Conservation (phyloP, 805 yeast genomes). For the Yamadazyma akitaensis region DNA sequence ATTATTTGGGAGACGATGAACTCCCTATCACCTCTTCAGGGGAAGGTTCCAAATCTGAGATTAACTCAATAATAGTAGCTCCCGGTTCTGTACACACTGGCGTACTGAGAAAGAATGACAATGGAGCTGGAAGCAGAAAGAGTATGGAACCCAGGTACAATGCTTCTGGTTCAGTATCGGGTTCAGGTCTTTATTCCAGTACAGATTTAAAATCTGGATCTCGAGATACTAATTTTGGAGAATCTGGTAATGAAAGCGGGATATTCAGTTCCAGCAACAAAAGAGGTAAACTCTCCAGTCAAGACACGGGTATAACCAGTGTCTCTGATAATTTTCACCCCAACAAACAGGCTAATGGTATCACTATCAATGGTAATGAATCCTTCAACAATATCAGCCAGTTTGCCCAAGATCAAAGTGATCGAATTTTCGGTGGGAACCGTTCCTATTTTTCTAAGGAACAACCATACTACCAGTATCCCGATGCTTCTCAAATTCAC, state of each 20-base stretch:
- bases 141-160: neutral
- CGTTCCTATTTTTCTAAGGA: slow-evolving; percentile 1
- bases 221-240: neutral
- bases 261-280: slow-evolving; percentile 2
- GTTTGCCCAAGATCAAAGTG: slow-evolving; percentile 20
- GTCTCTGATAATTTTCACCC: neutral
- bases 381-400: slow-evolving; percentile 11
- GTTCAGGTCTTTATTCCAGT: neutral
- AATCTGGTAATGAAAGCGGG: slow-evolving; percentile 5
- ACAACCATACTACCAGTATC: slow-evolving; percentile 23
- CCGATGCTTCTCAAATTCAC: slow-evolving; percentile 19
- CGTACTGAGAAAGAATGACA: no score
- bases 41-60: neutral
- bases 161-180: slow-evolving; percentile 8
- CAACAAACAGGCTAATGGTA: neutral
- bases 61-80: neutral
- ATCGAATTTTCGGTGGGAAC: slow-evolving; percentile 17
- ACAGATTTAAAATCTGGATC: neutral
- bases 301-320: slow-evolving; percentile 7
- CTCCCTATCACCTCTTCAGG: slow-evolving; percentile 1
- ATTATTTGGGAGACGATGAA: slow-evolving; percentile 5
- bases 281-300: neutral
- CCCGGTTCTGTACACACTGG: neutral
- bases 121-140: neutral
- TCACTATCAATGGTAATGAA: neutral